Percentiles rank a stretch among this genome's conserved stretches.
Conservation (phyloP, 2,329 filamentous ascomycete genomes). For the Penicillium janthinellum region DNA sequence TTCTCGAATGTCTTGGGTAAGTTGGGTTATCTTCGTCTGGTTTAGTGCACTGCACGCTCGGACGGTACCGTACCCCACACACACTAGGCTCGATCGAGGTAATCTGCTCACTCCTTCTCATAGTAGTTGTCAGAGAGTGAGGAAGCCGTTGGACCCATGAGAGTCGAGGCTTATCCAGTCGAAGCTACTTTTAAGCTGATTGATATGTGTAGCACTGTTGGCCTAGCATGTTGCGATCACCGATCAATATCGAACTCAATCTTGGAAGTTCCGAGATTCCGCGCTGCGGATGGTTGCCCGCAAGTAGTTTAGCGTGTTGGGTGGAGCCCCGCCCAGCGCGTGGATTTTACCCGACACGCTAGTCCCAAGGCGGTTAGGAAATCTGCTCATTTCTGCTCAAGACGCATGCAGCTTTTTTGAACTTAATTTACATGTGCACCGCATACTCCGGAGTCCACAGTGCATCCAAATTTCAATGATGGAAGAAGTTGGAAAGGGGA, state of each 20-base stretch:
- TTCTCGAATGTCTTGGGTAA: not conserved
- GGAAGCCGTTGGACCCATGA: too few relatives aligned
- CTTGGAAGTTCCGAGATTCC: not conserved
- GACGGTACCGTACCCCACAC: not conserved
- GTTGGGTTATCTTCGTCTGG: not conserved
- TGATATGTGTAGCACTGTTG: too few relatives aligned
- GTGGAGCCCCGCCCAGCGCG: not conserved
- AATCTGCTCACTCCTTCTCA: conserved; percentile 7
- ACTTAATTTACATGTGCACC: not conserved
- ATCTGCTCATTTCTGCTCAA: conserved; percentile 38
- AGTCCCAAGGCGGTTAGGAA: conserved; percentile 21
- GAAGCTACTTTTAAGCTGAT: too few relatives aligned
- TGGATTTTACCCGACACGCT: conserved; percentile 3
- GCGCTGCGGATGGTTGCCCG: not conserved
- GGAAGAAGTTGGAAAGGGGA: not conserved
- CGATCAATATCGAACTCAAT: not conserved
- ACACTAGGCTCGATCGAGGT: not conserved
- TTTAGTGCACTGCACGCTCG: not conserved
- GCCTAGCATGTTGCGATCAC: not conserved
- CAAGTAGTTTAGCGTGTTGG: not conserved
- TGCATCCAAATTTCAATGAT: not conserved
- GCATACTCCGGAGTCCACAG: not conserved
- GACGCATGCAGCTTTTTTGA: not conserved
- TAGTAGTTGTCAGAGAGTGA: too few relatives aligned
- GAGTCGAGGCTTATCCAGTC: too few relatives aligned